Base-by-base conservation (phyloP, 2,329 filamentous ascomycete genomes). In the Endocalyx cinctus region DNA sequence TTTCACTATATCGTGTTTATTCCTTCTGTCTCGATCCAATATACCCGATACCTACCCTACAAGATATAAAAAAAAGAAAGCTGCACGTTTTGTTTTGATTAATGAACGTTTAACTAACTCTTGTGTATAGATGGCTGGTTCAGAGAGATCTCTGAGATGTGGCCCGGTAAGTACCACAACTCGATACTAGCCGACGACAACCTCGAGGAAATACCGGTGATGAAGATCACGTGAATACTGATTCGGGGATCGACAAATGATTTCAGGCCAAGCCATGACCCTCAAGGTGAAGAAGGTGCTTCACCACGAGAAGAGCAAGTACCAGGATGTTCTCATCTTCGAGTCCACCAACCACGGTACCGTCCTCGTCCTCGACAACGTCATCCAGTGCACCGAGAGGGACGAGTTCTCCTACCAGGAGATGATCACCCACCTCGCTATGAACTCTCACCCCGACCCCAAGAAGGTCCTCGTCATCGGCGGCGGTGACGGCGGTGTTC, bases 381-480 rank as follows among this genome's bases (percentile, higher is more conserved):
- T 96, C 62, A 95, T 98, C 66, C 92, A 98, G 71, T 88, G 82
- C 78, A 97, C 92, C 51, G 92, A 98, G 79, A 83, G 90, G 48
- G 88, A 98, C 61, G 92, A 98, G 74, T 98, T 97, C 76, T 87
- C 89, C 54, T 95, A 95, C 80, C 92, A 98, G 76, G 92, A 98
- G 79, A 98, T 98, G 92, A 98, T 98, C 68, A 89, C 90, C 52
- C 88, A 98, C 70, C 77, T 98, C 50, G 92, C 88, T 68, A 87
- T 98, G 84, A 92, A 94, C 79, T 87, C 90, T 34, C 92, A 98
- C 79, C 92, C 92, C 51, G 82, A 94, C 74, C 92, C 92, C 59
- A 92, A 97, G 80, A 94, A 89, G 69, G 92, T 98, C 34, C 82
- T 98, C 38, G 92, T 98, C 63, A 97, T 98, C 57, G 92, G 92